Percentiles rank a stretch among this genome's conserved stretches.
These are phyloP conservation scores for Phytophthora citrophthora DNA, from an alignment of 352 stramenopile species.

Conservation along the genomic window DNA sequence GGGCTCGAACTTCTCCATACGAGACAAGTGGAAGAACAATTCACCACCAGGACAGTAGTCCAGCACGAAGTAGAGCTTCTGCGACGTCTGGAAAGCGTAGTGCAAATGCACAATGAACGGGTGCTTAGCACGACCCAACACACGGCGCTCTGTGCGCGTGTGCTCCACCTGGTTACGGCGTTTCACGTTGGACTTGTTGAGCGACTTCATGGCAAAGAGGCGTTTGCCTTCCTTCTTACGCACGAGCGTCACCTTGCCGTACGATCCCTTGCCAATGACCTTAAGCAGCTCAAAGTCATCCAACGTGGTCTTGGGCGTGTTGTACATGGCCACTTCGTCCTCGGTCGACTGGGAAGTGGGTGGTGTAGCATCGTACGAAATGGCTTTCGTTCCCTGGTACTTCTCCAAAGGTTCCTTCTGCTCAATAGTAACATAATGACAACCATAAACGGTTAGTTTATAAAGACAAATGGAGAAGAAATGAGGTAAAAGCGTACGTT, in stretches of 20 bases:
- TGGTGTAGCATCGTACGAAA: slow-evolving; percentile 50
- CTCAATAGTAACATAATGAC: not conserved
- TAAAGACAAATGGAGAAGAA: slow-evolving; percentile 4
- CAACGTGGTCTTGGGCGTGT: slow-evolving; percentile 89
- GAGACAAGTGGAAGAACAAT: slow-evolving; percentile 91
- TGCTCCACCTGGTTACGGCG: slow-evolving; percentile 98
- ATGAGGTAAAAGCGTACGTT: slow-evolving; percentile 51
- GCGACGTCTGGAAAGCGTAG: slow-evolving; percentile 91
- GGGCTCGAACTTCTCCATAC: slow-evolving; percentile 90
- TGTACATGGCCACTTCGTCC: slow-evolving; percentile 68
- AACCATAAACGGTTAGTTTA: slow-evolving; percentile 1
- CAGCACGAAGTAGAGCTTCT: slow-evolving; percentile 93
- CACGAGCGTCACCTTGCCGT: slow-evolving; percentile 92
- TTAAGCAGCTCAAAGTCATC: slow-evolving; percentile 94
- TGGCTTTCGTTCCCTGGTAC: slow-evolving; percentile 42
- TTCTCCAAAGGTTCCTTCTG: slow-evolving; percentile 84
- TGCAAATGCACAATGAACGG: slow-evolving; percentile 91
- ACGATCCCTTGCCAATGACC: slow-evolving; percentile 92
- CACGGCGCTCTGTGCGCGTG: slow-evolving; percentile 96
- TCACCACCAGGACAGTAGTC: slow-evolving; percentile 93
- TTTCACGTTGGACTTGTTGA: slow-evolving; percentile 93
- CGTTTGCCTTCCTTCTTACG: slow-evolving; percentile 80
- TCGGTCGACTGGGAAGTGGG: slow-evolving; percentile 38
- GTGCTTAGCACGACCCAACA: slow-evolving; percentile 89
- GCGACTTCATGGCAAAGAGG: slow-evolving; percentile 88